Evolutionary conservation across 129 eudicot species (phyloP).

Genomic region (Gnaphalium uliginosum): DNA sequence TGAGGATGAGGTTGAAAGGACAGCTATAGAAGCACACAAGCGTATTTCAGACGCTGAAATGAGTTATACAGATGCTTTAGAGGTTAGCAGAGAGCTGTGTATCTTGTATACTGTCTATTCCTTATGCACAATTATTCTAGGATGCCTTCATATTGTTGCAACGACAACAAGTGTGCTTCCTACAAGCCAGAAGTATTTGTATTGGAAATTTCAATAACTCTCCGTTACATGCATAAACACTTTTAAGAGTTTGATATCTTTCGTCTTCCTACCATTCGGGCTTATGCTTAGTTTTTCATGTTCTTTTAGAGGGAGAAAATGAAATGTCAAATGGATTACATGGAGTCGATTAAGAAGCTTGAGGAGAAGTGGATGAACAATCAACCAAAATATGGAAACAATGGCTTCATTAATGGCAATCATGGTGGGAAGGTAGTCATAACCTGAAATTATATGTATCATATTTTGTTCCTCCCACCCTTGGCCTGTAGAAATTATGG

Average conservation of each 20-base stretch:
- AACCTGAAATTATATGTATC: neutral
- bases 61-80: slow-evolving; percentile 60
- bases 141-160: neutral
- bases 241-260: neutral
- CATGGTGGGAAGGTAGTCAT: slow-evolving; percentile 52
- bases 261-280: neutral
- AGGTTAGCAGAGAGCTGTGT: slow-evolving; percentile 42
- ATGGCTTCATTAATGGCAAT: slow-evolving; percentile 39
- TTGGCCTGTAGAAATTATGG: neutral
- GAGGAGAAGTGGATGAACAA: slow-evolving; percentile 84
- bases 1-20: slow-evolving; percentile 76
- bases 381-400: slow-evolving; percentile 56
- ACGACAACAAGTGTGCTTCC: neutral
- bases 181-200: neutral
- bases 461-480: neutral
- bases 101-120: neutral
- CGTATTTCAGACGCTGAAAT: slow-evolving; percentile 74
- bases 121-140: neutral
- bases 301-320: slow-evolving; percentile 67
- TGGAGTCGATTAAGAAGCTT: slow-evolving; percentile 89
- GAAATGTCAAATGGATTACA: slow-evolving; percentile 92
- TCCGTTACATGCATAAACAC: neutral
- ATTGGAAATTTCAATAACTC: neutral
- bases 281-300: slow-evolving; percentile 1
- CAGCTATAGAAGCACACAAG: slow-evolving; percentile 61